Percentiles rank a stretch among this genome's conserved stretches.
Evolutionary conservation across 78 protist genomes (phyloP).

Genomic region (Thecamonas trahens): DNA sequence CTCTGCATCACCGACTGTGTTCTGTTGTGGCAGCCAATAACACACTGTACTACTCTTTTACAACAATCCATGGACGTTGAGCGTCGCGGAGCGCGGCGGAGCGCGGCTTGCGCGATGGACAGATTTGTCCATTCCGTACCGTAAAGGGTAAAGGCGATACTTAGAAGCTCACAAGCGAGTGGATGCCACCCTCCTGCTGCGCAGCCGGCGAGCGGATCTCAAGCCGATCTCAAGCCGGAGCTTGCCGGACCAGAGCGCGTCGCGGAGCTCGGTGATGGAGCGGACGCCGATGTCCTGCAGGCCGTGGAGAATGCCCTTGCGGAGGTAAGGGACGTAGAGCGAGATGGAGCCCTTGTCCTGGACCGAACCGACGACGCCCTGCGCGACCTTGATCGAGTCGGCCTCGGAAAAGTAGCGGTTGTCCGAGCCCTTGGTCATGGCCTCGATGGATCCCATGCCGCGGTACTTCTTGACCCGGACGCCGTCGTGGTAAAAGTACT

Average conservation of each 20-base stretch:
- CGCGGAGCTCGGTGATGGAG: conserved; percentile 16
- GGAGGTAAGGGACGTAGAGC: conserved; percentile 14
- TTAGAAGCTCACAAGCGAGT: conserved; percentile 48
- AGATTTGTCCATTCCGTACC: no score
- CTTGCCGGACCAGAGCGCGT: conserved; percentile 34
- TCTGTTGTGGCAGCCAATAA: no score
- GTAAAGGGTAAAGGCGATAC: background rate
- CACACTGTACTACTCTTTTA: no score
- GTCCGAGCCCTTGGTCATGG: conserved; percentile 68
- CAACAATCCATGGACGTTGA: no score
- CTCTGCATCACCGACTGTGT: no score
- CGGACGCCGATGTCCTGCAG: conserved; percentile 73
- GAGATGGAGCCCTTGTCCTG: conserved; percentile 72
- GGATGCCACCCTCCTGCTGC: conserved; percentile 77
- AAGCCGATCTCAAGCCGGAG: conserved; percentile 66
- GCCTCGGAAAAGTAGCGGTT: conserved; percentile 61
- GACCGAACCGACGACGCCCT: conserved; percentile 86
- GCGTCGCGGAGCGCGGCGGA: no score
- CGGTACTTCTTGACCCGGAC: conserved; percentile 77
- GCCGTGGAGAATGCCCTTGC: conserved; percentile 69
- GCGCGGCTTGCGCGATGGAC: no score
- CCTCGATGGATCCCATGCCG: conserved; percentile 90
- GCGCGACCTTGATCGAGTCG: conserved; percentile 54
- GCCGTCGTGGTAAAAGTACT: conserved; percentile 71
- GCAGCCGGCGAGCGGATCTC: conserved; percentile 75